Evolutionary conservation across 2,329 filamentous ascomycete species (phyloP), one percentile per base, ranked within the genome.

Genomic region (Fusarium chuoi): DNA sequence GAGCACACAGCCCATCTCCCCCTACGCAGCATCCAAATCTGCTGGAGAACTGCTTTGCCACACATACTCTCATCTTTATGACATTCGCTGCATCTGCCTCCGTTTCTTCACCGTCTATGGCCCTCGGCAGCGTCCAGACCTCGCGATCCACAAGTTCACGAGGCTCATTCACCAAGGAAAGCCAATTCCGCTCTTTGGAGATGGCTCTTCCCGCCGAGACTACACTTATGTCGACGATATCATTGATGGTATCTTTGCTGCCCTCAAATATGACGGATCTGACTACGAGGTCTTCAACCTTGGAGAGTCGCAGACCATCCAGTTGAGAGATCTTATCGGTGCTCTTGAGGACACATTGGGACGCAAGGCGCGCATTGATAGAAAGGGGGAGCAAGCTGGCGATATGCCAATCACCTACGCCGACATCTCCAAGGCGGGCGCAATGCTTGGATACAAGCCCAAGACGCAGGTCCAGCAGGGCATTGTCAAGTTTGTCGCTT

Each of bases 31-130:
- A 18, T 68, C 65, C 2, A 68, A 68, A 7, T 39, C 65, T 4
- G 51, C 65, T 3, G 65, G 44, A 1, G 65, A 68, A 8, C 28
- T 68, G 1, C 28, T 68, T 3, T 68, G 62, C 26, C 63, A 67
- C 13, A 68, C 65, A 14, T 68, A 59, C 30, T 45, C 65, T 12
- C 65, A 68, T 30, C 35, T 68, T 1, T 61, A 68, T 6, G 33
- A 44, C 7, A 68, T 67, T 11, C 65, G 65, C 8, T 68, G 65
- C 30, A 42, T 67, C 52, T 68, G 65, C 17, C 65, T 67, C 2
- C 57, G 65, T 6, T 67, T 68, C 35, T 67, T 68, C 22, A 68
- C 65, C 24, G 65, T 67, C 12, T 68, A 68, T 10, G 65, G 65
- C 1, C 65, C 62, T 3, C 65, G 65, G 6, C 52, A 68, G 26